Conservation (phyloP, 2,329 filamentous ascomycete species). For the Trichoderma afroharzianum region DNA sequence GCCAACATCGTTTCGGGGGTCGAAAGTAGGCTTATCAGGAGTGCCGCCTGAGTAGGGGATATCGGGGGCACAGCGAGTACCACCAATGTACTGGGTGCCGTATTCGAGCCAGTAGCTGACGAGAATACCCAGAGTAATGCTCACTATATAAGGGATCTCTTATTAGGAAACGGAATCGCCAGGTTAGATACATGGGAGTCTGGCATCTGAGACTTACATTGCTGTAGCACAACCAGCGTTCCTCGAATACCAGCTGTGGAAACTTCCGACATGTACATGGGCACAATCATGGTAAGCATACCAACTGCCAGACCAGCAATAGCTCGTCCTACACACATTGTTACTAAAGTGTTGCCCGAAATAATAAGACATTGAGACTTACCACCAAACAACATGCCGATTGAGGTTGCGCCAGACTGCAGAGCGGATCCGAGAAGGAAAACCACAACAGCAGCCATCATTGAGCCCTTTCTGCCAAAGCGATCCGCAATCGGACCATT, state of each 20-base stretch:
- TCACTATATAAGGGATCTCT: conserved; percentile 19
- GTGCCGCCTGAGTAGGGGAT: conserved; percentile 45
- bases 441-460: conserved; percentile 34
- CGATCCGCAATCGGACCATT: conserved; percentile 39
- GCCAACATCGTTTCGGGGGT: conserved; percentile 41
- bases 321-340: conserved; percentile 32
- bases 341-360: not conserved
- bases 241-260: conserved; percentile 48
- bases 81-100: conserved; percentile 40
- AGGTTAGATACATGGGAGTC: not conserved
- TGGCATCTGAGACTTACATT: conserved; percentile 23
- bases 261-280: conserved; percentile 46
- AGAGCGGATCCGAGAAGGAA: conserved; percentile 42
- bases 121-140: conserved; percentile 42
- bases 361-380: not conserved
- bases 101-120: conserved; percentile 43
- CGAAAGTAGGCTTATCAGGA: conserved; percentile 34
- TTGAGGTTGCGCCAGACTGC: conserved; percentile 40
- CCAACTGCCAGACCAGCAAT: conserved; percentile 44
- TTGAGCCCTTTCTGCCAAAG: conserved; percentile 34
- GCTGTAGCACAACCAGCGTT: conserved; percentile 43
- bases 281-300: conserved; percentile 38
- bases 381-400: conserved; percentile 40
- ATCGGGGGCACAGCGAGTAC: conserved; percentile 44
- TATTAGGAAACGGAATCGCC: not conserved